Percentiles rank a stretch among this genome's conserved stretches.
Conservation (phyloP, 257 asterid genomes). For the Solanum bulbocastanum region DNA sequence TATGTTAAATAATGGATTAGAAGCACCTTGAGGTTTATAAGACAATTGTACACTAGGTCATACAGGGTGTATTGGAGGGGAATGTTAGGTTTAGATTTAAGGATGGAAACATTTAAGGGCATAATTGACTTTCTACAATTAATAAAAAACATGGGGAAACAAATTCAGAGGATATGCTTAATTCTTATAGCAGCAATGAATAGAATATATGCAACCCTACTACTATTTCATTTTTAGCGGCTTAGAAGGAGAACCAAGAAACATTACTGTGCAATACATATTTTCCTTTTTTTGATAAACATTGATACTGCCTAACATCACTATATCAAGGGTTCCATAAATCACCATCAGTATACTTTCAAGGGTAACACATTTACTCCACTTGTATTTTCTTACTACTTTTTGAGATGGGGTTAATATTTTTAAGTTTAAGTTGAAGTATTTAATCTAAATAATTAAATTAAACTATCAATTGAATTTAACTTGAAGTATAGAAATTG, state of each 20-base stretch:
- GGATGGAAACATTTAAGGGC: background rate
- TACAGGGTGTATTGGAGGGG: background rate
- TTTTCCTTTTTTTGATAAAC: background rate
- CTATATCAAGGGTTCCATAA: background rate
- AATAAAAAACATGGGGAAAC: background rate
- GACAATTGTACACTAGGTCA: background rate
- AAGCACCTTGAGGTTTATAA: background rate
- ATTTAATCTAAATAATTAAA: too few species aligned
- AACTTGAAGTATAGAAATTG: too few species aligned
- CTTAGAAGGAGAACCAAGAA: background rate
- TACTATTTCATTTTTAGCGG: background rate
- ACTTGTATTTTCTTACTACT: too few species aligned
- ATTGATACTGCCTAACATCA: background rate
- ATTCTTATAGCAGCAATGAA: background rate
- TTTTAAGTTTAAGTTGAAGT: too few species aligned
- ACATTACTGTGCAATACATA: background rate
- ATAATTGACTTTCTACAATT: background rate
- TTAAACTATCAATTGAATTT: too few species aligned
- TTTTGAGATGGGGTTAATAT: too few species aligned
- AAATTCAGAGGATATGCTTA: background rate
- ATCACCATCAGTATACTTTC: background rate
- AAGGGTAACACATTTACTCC: background rate
- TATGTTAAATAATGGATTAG: background rate
- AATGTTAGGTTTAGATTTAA: background rate
- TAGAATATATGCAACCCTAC: background rate